Conservation (phyloP, 225 moss, liverwort and hornwort species). For the Physcomitrellopsis africana region DNA sequence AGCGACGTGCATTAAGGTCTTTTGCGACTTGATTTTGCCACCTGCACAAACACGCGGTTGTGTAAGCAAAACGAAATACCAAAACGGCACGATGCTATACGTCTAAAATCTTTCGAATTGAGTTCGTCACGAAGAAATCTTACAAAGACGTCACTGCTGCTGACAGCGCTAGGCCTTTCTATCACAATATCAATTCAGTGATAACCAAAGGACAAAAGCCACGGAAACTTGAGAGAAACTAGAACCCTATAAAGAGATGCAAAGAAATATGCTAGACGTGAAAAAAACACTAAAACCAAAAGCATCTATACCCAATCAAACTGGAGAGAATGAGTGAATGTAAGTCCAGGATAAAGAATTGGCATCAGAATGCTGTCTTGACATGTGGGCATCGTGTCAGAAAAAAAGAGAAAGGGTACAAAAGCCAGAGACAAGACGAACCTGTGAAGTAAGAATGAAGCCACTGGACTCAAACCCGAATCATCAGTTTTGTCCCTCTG, state of each 20-base stretch:
- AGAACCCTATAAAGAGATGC: background rate
- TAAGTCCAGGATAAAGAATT: background rate
- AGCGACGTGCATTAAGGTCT: slow-evolving; percentile 48
- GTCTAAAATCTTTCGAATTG: background rate
- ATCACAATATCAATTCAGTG: background rate
- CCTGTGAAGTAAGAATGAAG: slow-evolving; percentile 67
- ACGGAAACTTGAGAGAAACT: background rate
- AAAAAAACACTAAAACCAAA: background rate
- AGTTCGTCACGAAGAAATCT: background rate
- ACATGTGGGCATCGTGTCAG: slow-evolving; percentile 7
- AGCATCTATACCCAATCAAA: background rate
- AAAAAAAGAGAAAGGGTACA: background rate
- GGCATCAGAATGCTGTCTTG: slow-evolving; percentile 4
- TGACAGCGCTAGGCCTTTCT: background rate
- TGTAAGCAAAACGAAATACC: slow-evolving; percentile 19
- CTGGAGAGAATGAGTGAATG: background rate
- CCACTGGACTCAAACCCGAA: slow-evolving; percentile 70
- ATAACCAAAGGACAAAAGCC: background rate
- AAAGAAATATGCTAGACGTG: background rate
- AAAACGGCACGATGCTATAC: background rate
- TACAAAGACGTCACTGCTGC: background rate
- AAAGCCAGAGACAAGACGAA: slow-evolving; percentile 22
- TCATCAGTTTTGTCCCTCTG: slow-evolving; percentile 55
- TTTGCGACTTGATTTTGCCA: slow-evolving; percentile 65
- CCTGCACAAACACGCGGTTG: slow-evolving; percentile 38